Evolutionary conservation across 768 basidiomycete species (phyloP).

Genomic region (Boletus sp.): DNA sequence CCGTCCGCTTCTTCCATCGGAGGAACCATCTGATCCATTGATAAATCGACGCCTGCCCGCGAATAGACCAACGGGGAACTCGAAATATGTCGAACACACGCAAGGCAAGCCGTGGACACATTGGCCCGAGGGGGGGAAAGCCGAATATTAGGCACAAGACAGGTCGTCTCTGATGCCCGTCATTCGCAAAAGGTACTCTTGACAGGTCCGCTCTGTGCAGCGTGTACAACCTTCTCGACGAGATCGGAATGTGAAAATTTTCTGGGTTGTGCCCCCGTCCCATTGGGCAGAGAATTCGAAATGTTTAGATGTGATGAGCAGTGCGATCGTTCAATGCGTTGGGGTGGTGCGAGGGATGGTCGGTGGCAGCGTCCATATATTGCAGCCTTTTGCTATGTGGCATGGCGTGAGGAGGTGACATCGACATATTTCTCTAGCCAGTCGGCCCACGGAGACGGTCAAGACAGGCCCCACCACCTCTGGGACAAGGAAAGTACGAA

Average conservation of each 20-base stretch:
- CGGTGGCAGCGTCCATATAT: slow-evolving; percentile 1
- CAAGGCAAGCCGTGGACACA: not conserved
- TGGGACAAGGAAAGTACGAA: not conserved
- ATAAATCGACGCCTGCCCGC: slow-evolving; percentile 3
- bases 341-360: slow-evolving; percentile 6
- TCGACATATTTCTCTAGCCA: not conserved
- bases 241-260: slow-evolving; percentile 19
- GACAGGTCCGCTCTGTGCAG: slow-evolving; percentile 6
- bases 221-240: slow-evolving; percentile 13
- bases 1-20: not conserved
- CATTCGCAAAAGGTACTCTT: slow-evolving; percentile 3
- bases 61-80: slow-evolving; percentile 3
- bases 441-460: not conserved
- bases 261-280: not conserved
- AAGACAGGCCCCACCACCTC: not conserved
- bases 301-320: slow-evolving; percentile 17
- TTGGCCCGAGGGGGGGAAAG: not conserved
- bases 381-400: not conserved
- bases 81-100: slow-evolving; percentile 6
- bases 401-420: slow-evolving; percentile 1
- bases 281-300: slow-evolving; percentile 6
- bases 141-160: not conserved
- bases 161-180: not conserved
- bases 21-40: slow-evolving; percentile 8
- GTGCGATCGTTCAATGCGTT: slow-evolving; percentile 15